Conservation (phyloP, 441 rosid genomes). For the Pelargonium cotyledonis region DNA sequence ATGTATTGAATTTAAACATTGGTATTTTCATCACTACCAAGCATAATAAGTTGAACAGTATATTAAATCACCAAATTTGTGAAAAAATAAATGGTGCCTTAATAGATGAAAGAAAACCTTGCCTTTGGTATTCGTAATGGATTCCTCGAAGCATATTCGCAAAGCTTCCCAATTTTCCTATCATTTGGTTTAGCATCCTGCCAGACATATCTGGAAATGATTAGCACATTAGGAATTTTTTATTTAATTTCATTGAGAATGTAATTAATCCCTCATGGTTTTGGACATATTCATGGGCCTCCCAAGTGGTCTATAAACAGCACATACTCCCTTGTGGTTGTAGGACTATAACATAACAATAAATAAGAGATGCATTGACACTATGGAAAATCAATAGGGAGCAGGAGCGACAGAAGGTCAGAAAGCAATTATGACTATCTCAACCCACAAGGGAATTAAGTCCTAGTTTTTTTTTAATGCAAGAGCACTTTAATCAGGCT, state of each 20-base stretch:
- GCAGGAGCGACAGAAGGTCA: not conserved
- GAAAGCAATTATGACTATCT: not conserved
- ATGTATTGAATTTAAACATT: not conserved
- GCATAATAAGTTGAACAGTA: not conserved
- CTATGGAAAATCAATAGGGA: not conserved
- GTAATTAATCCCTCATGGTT: not conserved
- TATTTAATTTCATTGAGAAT: not conserved
- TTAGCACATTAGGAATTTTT: not conserved
- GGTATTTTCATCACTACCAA: not conserved
- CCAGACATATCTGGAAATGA: constrained; percentile 16
- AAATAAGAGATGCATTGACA: not conserved
- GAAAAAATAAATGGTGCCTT: constrained; percentile 9
- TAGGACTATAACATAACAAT: not conserved
- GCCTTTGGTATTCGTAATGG: constrained; percentile 93
- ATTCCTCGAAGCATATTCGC: constrained; percentile 85
- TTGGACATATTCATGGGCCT: not conserved
- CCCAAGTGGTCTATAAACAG: not conserved
- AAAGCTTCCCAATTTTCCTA: constrained; percentile 83
- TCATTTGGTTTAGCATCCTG: constrained; percentile 85
- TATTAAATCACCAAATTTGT: constrained; percentile 8
- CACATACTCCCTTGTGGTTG: not conserved
- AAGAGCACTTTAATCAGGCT: not conserved
- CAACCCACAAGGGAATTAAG: not conserved
- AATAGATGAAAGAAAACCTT: constrained; percentile 16
- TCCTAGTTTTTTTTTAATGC: not conserved